Conservation (phyloP, 345 rosid species). For the Boechera stricta region DNA sequence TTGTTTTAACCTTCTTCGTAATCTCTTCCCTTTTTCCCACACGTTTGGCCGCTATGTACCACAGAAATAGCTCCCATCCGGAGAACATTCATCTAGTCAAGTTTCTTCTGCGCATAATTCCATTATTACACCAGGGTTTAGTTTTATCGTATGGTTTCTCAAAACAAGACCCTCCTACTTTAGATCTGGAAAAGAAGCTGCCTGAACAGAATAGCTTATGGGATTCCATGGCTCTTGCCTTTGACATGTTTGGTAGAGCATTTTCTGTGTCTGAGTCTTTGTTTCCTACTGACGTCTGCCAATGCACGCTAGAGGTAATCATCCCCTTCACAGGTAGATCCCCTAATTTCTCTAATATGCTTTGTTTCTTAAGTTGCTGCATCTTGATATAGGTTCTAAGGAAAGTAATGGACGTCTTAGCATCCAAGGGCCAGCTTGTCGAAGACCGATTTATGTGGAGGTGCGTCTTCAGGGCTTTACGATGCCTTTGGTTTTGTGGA, state of each 20-base stretch:
- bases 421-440: slow-evolving; percentile 58
- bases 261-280: slow-evolving; percentile 61
- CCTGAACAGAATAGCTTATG: slow-evolving; percentile 55
- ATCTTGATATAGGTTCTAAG: slow-evolving; percentile 63
- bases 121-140: slow-evolving; percentile 52
- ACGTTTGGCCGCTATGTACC: slow-evolving; percentile 50
- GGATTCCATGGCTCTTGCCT: slow-evolving; percentile 64
- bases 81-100: slow-evolving; percentile 64
- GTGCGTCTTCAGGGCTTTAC: slow-evolving; percentile 45
- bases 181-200: slow-evolving; percentile 51
- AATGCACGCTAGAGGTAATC: slow-evolving; percentile 69
- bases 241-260: slow-evolving; percentile 71
- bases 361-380: slow-evolving; percentile 25
- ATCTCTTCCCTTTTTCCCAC: slow-evolving; percentile 47
- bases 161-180: slow-evolving; percentile 44
- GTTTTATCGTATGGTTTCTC: slow-evolving; percentile 45
- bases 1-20: neutral
- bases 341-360: slow-evolving; percentile 28
- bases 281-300: slow-evolving; percentile 63
- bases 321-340: slow-evolving; percentile 16
- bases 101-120: slow-evolving; percentile 63
- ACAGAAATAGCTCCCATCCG: slow-evolving; percentile 48
- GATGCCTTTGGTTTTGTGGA: neutral
- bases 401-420: slow-evolving; percentile 80
- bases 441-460: slow-evolving; percentile 74